Conservation (phyloP, 345 rosid genomes). For the Sonneratia caseolaris region DNA sequence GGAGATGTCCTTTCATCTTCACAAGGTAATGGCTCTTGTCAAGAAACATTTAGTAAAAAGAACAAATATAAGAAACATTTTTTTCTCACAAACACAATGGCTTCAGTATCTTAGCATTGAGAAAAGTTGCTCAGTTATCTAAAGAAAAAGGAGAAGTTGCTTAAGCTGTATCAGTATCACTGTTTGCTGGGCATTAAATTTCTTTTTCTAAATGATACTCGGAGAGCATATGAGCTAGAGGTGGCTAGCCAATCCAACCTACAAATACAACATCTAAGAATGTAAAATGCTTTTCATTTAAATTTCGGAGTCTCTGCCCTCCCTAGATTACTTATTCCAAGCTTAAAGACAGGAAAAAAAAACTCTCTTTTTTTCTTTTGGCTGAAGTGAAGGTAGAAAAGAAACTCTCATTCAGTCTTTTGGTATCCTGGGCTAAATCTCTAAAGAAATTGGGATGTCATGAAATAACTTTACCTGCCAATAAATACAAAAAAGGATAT, state of each 20-base stretch:
- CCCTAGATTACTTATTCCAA: neutral
- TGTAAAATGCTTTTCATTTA: neutral
- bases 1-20: constrained; percentile 94
- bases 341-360: neutral
- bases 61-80: neutral
- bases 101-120: neutral
- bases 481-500: neutral
- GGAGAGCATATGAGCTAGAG: neutral
- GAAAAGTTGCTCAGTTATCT: neutral
- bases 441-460: too few species aligned
- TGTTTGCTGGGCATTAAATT: neutral
- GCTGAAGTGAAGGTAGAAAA: too few species aligned
- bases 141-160: too few species aligned
- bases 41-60: neutral
- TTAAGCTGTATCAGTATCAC: neutral
- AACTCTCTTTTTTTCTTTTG: neutral
- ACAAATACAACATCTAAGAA: neutral
- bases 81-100: neutral
- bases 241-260: neutral
- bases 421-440: too few species aligned
- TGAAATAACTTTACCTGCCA: constrained; percentile 13
- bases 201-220: neutral
- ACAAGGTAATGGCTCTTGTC: constrained; percentile 53
- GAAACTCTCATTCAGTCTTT: too few species aligned
- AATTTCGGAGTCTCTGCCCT: neutral